Percentiles rank a stretch among this genome's conserved stretches.
Conservation (phyloP, 2,329 filamentous ascomycete genomes). For the Paramyrothecium sp. region DNA sequence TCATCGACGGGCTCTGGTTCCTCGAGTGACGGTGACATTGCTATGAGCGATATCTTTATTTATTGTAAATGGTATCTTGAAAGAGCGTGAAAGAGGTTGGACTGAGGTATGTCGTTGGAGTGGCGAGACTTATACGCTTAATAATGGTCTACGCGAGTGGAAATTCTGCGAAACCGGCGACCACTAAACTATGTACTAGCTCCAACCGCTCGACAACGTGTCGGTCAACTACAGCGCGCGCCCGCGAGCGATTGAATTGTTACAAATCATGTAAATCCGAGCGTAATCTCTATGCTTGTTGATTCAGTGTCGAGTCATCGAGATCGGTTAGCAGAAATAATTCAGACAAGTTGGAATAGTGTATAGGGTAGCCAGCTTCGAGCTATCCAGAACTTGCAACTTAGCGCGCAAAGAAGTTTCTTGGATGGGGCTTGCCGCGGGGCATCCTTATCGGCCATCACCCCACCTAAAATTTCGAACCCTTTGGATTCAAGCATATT, state of each 20-base stretch:
- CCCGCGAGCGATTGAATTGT: too few species aligned
- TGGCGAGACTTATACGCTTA: slow-evolving; percentile 19
- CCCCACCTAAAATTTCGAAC: slow-evolving; percentile 32
- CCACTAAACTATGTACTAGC: too few species aligned
- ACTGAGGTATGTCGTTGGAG: not conserved
- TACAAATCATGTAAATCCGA: too few species aligned
- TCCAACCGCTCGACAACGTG: too few species aligned
- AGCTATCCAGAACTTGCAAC: too few species aligned
- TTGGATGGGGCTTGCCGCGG: slow-evolving; percentile 4
- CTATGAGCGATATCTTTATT: not conserved
- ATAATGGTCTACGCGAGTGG: slow-evolving; percentile 11
- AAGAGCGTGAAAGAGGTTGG: not conserved
- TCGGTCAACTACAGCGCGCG: too few species aligned
- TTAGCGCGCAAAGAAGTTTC: too few species aligned
- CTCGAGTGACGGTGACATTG: slow-evolving; percentile 81
- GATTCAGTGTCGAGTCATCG: too few species aligned
- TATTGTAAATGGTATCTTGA: slow-evolving; percentile 5
- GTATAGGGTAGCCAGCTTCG: too few species aligned
- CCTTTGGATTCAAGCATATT: not conserved
- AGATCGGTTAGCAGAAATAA: too few species aligned
- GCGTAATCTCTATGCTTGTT: too few species aligned
- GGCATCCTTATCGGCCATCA: slow-evolving; percentile 9
- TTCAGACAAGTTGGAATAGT: too few species aligned
- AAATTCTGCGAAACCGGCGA: not conserved
- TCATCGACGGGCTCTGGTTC: slow-evolving; percentile 65